Evolutionary conservation across 2,329 filamentous ascomycete species (phyloP).

Genomic region (Ascochyta viciae-villosae): DNA sequence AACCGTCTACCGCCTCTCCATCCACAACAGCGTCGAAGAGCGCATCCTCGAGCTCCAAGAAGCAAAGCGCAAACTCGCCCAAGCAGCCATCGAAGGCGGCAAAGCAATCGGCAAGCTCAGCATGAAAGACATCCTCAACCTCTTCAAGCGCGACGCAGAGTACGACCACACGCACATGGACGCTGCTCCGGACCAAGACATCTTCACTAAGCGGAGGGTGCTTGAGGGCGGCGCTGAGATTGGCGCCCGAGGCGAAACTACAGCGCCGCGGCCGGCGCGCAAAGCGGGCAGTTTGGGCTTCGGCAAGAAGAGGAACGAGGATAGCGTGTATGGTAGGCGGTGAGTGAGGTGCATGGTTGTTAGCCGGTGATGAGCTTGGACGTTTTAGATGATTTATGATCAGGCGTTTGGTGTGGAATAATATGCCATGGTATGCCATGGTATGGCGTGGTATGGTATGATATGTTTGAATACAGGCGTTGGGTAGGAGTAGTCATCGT

Average conservation of each 20-base stretch:
- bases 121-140: slow-evolving; percentile 89
- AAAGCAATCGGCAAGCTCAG: slow-evolving; percentile 83
- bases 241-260: slow-evolving; percentile 19
- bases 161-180: slow-evolving; percentile 54
- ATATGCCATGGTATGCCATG: too few species aligned
- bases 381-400: background rate
- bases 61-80: slow-evolving; percentile 90
- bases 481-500: background rate
- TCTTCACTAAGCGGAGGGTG: slow-evolving; percentile 46
- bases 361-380: background rate
- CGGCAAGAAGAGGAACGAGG: slow-evolving; percentile 39
- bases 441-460: too few species aligned
- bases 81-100: slow-evolving; percentile 85
- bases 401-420: background rate
- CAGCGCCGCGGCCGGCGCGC: slow-evolving; percentile 30
- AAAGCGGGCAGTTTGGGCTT: slow-evolving; percentile 42
- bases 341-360: slow-evolving; percentile 17
- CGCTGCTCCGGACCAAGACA: slow-evolving; percentile 37
- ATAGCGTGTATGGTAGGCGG: slow-evolving; percentile 53
- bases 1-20: slow-evolving; percentile 91
- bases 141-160: slow-evolving; percentile 79
- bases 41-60: slow-evolving; percentile 94
- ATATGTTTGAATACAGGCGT: background rate
- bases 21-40: slow-evolving; percentile 87
- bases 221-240: slow-evolving; percentile 26